phyloP scores from a whole-genome alignment of 768 basidiomycete species.

The Boletales sp. region DNA sequence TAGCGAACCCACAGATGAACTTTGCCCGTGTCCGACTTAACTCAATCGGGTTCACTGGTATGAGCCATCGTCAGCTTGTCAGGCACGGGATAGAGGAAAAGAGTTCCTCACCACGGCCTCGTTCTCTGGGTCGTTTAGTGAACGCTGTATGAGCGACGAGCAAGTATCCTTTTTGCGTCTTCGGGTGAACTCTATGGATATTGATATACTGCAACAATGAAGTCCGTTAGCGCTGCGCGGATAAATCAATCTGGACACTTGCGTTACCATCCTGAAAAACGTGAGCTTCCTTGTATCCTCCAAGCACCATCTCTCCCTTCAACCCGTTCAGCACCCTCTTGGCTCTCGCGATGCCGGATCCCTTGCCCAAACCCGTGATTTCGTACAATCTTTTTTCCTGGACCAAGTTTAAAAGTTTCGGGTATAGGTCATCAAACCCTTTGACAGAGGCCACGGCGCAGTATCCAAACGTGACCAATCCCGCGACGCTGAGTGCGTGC shows the following conservation, averaged over 20 bases:
- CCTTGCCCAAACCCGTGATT: conserved; percentile 51
- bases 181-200: conserved; percentile 87
- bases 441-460: conserved; percentile 92
- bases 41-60: conserved; percentile 76
- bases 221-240: conserved; percentile 1
- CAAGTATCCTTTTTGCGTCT: conserved; percentile 87
- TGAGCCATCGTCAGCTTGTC: background rate
- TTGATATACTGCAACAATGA: conserved; percentile 74
- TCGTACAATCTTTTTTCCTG: conserved; percentile 80
- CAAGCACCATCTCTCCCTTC: conserved; percentile 90
- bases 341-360: conserved; percentile 53
- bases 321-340: conserved; percentile 81
- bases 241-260: conserved; percentile 31
- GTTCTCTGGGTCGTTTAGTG: conserved; percentile 72
- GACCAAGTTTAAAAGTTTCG: conserved; percentile 89
- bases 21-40: conserved; percentile 74
- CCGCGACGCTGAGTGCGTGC: conserved; percentile 92
- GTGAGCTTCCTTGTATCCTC: conserved; percentile 86
- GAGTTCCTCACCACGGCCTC: conserved; percentile 61
- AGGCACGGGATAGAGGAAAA: background rate
- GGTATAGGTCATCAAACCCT: conserved; percentile 96
- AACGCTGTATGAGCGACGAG: conserved; percentile 93
- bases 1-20: conserved; percentile 76
- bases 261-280: conserved; percentile 97
- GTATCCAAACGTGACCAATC: conserved; percentile 86